These are phyloP conservation scores for Ballota nigra DNA, from an alignment of 257 asterid species.

Conservation along the genomic window DNA sequence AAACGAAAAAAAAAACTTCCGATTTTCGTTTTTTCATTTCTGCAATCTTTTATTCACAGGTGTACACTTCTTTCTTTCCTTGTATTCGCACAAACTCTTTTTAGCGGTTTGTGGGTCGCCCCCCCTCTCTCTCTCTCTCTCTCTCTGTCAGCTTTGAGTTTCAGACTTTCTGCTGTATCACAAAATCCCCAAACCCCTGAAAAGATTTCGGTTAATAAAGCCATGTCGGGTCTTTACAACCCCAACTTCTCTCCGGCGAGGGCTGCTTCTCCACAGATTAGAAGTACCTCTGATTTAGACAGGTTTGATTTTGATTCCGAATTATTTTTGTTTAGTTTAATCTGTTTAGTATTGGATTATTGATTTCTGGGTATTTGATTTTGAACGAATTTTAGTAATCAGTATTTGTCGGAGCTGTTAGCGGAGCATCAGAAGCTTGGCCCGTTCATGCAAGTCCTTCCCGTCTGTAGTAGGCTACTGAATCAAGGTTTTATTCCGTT, in stretches of 20 bases:
- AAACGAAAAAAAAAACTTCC: conserved; percentile 2
- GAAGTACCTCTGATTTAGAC: conserved; percentile 68
- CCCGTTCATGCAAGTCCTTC: conserved; percentile 94
- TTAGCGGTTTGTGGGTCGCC: conserved; percentile 20
- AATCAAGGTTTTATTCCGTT: conserved; percentile 57
- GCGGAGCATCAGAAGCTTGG: conserved; percentile 97
- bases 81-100: conserved; percentile 24
- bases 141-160: conserved; percentile 1
- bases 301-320: conserved; percentile 43
- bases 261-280: conserved; percentile 84
- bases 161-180: conserved; percentile 10
- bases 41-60: too few species aligned
- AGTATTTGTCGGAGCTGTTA: conserved; percentile 87
- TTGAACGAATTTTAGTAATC: conserved; percentile 45
- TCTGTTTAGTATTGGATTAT: conserved; percentile 23
- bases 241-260: conserved; percentile 90
- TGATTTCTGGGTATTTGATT: conserved; percentile 21
- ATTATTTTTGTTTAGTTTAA: conserved; percentile 18
- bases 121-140: background rate
- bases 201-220: conserved; percentile 20
- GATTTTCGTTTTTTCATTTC: conserved; percentile 15
- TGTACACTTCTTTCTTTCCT: conserved; percentile 20
- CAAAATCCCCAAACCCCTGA: conserved; percentile 17
- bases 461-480: conserved; percentile 81
- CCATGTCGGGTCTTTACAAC: conserved; percentile 86